Conservation (phyloP, 2,329 filamentous ascomycete genomes). For the Aureobasidium namibiae region DNA sequence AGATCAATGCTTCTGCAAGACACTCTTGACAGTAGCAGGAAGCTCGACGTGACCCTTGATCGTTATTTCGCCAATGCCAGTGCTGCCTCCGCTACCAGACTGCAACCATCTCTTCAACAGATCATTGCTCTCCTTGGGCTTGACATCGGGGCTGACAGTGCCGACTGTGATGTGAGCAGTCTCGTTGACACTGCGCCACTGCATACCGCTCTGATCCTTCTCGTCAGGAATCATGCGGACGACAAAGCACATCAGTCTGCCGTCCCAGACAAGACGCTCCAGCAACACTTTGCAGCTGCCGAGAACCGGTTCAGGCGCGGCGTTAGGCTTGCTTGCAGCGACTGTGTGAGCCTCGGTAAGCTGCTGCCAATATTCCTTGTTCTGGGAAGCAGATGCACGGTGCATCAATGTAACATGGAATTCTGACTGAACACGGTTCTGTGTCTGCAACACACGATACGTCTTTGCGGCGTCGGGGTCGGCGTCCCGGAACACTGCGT, state of each 20-base stretch:
- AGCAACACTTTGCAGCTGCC: constrained; percentile 57
- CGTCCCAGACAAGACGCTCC: constrained; percentile 69
- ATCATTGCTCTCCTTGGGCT: constrained; percentile 91
- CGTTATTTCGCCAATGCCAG: constrained; percentile 46
- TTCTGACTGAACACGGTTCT: constrained; percentile 66
- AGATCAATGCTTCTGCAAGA: constrained; percentile 28
- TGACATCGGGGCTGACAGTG: constrained; percentile 64
- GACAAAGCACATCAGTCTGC: constrained; percentile 83
- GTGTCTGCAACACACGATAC: constrained; percentile 66
- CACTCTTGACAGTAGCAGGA: constrained; percentile 46
- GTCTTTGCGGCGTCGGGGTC: constrained; percentile 52
- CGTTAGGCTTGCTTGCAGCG: constrained; percentile 23
- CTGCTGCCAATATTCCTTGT: constrained; percentile 65
- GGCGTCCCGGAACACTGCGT: constrained; percentile 57
- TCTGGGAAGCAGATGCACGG: constrained; percentile 51
- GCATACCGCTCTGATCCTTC: constrained; percentile 38
- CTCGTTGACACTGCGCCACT: constrained; percentile 59
- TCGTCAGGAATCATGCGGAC: constrained; percentile 53
- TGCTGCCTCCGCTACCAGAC: constrained; percentile 42
- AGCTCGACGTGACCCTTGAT: constrained; percentile 48
- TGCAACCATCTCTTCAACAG: constrained; percentile 69
- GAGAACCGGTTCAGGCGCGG: constrained; percentile 42
- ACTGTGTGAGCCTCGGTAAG: constrained; percentile 54
- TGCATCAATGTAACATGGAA: constrained; percentile 97
- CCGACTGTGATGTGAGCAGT: constrained; percentile 86